Base-by-base conservation (phyloP, 345 rosid species). In the Erodium maritimum region DNA sequence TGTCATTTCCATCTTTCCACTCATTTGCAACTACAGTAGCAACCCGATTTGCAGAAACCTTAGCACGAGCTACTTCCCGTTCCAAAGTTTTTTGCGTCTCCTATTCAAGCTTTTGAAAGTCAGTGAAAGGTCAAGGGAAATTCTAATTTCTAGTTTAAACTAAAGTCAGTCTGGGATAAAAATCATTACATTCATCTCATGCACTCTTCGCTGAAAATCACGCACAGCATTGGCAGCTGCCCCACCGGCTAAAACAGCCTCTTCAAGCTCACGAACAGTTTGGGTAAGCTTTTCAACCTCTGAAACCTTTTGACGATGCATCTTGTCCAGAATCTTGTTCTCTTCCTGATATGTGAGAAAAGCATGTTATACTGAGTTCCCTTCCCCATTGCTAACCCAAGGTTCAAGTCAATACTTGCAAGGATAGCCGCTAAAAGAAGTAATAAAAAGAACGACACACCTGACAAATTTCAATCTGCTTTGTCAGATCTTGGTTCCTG, bases 401-500 rank as follows among this genome's bases (percentile, higher is more conserved):
- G 17, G 21, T 56, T 25, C 21, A 61, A 14, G 18, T 24, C 46
- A 23, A 56, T 20, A 42, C 25, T 19, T 21, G 24, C 13, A 29
- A 21, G n/a, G n/a, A n/a, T n/a, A n/a, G n/a, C n/a, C n/a, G n/a
- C n/a, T n/a, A n/a, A n/a, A n/a, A n/a, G 51, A 22, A 62, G 20
- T 23, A 51, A 23, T 21, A 25, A 21, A 17, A 5, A 63, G 46
- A n/a, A n/a, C n/a, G 21, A 63, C 23, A 48, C 37, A 78, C 82
- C 79, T 78, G 82, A 65, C 79, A 78, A 51, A 78, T 78, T 63
- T 75, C 82, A 48, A 78, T 74, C 72, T 78, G 82, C 68, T 78
- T 78, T 77, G 69, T 72, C 19, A 78, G 60, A 29, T 78, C 82
- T 70, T 78, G 82, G 57, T 75, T 78, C 59, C 74, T 78, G 61